These are phyloP conservation scores for Mycosphaerelloides madeirae DNA, from an alignment of 2,329 filamentous ascomycete species.

Conservation along the genomic window DNA sequence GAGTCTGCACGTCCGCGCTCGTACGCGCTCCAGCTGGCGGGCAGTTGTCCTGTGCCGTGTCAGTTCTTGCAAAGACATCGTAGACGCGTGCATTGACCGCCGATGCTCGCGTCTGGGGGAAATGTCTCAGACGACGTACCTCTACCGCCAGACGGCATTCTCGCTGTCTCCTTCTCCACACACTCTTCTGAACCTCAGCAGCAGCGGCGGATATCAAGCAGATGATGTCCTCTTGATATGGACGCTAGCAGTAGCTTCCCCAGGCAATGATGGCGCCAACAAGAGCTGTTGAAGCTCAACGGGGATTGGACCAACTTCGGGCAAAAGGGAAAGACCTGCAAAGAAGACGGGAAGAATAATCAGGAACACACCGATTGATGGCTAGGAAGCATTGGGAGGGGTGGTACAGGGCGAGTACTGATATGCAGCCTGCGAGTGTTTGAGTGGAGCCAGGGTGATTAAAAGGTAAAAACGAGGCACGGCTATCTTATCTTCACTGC, in stretches of 20 bases:
- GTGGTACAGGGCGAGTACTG: no score
- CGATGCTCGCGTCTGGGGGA: background rate
- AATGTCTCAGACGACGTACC: background rate
- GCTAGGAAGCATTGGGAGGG: background rate
- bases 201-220: background rate
- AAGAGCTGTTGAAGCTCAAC: slow-evolving; percentile 4
- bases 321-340: background rate
- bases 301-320: background rate
- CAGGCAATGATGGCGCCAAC: no score
- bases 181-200: no score
- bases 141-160: background rate
- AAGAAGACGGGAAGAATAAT: background rate
- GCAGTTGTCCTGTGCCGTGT: slow-evolving; percentile 24
- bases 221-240: background rate
- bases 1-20: slow-evolving; percentile 40
- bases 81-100: background rate
- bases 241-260: background rate
- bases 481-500: no score
- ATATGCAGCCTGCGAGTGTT: no score
- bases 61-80: slow-evolving; percentile 4
- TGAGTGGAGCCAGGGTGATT: no score
- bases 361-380: slow-evolving; percentile 2
- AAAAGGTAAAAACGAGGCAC: no score
- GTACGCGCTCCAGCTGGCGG: slow-evolving; percentile 45
- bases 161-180: background rate